Percentiles rank a stretch among this genome's conserved stretches.
Conservation (phyloP, 352 stramenopile genomes). For the Globisporangium megalacanthum region DNA sequence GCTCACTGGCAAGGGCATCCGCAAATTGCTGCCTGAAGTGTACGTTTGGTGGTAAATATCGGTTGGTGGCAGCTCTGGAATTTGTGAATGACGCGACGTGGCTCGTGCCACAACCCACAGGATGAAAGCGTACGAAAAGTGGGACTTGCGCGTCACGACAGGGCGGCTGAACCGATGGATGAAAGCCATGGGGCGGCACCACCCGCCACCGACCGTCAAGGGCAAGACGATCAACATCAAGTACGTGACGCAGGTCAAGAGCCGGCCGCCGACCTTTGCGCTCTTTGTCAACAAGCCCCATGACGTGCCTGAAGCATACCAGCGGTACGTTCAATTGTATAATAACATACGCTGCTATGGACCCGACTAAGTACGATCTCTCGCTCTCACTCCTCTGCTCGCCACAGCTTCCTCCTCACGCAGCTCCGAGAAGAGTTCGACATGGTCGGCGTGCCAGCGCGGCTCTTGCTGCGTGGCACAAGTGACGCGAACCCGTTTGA, state of each 20-base stretch:
- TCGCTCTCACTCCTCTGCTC: background rate
- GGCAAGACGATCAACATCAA: conserved; percentile 86
- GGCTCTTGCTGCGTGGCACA: conserved; percentile 69
- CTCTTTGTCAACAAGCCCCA: conserved; percentile 79
- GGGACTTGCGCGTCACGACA: conserved; percentile 74
- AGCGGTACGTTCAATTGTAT: conserved; percentile 28
- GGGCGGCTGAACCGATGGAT: conserved; percentile 79
- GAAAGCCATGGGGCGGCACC: conserved; percentile 77
- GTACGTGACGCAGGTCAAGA: conserved; percentile 85
- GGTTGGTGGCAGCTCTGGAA: background rate
- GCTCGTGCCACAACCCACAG: conserved; percentile 5
- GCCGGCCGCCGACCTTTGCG: conserved; percentile 71
- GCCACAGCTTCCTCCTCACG: conserved; percentile 50
- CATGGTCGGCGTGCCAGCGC: conserved; percentile 76
- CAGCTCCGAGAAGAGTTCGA: conserved; percentile 82
- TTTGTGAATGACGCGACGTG: background rate
- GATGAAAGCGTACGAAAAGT: conserved; percentile 78
- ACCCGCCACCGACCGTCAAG: conserved; percentile 74
- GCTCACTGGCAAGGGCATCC: conserved; percentile 66
- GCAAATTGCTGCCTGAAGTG: conserved; percentile 75
- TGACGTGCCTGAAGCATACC: conserved; percentile 71
- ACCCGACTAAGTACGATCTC: no score
- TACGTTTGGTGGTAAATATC: no score
- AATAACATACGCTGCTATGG: no score
- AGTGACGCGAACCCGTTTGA: conserved; percentile 74